A percentile compares a stretch with the other conserved stretches of the same genome.
Conservation (phyloP, 2,329 filamentous ascomycete species). For the Aspergillus novoparasiticus region DNA sequence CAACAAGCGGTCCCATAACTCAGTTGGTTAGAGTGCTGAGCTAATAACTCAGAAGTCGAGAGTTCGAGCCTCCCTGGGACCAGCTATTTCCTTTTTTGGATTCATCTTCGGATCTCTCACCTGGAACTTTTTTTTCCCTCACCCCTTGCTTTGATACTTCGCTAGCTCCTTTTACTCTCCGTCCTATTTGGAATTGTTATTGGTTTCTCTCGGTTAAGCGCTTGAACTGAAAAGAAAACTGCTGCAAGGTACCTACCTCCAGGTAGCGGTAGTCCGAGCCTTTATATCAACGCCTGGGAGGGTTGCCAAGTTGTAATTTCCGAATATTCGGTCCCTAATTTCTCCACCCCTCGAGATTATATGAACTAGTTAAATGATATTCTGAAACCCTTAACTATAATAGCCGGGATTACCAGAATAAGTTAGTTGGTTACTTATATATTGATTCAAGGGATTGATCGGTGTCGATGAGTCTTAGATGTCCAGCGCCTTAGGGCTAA, state of each 20-base stretch:
- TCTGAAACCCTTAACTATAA: not conserved
- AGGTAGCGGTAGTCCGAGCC: not conserved
- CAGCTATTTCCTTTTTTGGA: not conserved
- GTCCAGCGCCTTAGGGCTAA: not conserved
- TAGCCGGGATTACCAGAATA: not conserved
- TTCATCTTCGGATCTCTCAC: not conserved
- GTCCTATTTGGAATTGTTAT: not conserved
- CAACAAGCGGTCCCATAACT: slow-evolving; percentile 4
- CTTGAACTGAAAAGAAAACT: not conserved
- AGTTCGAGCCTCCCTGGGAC: slow-evolving; percentile 5
- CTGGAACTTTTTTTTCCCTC: not conserved
- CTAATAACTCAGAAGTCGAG: slow-evolving; percentile 8
- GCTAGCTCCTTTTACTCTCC: too few relatives aligned
- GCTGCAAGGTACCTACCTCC: not conserved
- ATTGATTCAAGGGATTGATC: not conserved
- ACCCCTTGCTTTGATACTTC: not conserved
- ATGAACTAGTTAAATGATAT: not conserved
- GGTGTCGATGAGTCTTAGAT: not conserved
- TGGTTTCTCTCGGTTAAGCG: not conserved
- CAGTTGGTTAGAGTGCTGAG: slow-evolving; percentile 7
- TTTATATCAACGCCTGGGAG: not conserved
- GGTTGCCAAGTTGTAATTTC: slow-evolving; percentile 11
- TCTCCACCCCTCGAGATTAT: not conserved
- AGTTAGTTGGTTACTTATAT: not conserved
- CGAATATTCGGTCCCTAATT: not conserved